A percentile compares a stretch with the other conserved stretches of the same genome.
These are phyloP conservation scores for Marasmius tenuissimus DNA, from an alignment of 1,284 basidiomycete genomes.

Conservation along the genomic window DNA sequence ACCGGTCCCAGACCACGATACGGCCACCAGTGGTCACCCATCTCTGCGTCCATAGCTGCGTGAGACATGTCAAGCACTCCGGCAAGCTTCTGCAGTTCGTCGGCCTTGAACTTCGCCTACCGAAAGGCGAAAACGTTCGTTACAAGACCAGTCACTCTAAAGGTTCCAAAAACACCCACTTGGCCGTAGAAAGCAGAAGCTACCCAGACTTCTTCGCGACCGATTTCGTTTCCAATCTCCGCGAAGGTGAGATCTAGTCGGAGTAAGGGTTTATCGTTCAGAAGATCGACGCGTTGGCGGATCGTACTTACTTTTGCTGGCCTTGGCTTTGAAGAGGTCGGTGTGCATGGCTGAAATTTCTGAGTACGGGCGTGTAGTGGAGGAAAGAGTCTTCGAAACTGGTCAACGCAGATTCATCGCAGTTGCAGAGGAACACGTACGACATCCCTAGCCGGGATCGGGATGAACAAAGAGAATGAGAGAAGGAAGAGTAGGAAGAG, in stretches of 20 bases:
- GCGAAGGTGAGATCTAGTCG: constrained; percentile 70
- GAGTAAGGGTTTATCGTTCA: constrained; percentile 7
- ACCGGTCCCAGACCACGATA: constrained; percentile 67
- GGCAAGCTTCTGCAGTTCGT: constrained; percentile 59
- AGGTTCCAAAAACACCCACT: constrained; percentile 33
- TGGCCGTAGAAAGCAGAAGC: constrained; percentile 87
- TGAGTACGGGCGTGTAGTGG: constrained; percentile 45
- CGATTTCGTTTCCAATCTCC: constrained; percentile 65
- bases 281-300: neutral
- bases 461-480: no score
- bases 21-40: constrained; percentile 74
- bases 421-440: no score
- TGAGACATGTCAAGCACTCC: constrained; percentile 49
- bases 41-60: constrained; percentile 39
- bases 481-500: no score
- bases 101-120: constrained; percentile 67
- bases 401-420: neutral
- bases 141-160: no score
- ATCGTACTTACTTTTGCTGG: constrained; percentile 50
- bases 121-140: neutral
- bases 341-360: constrained; percentile 55
- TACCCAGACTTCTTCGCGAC: constrained; percentile 85
- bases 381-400: constrained; percentile 36
- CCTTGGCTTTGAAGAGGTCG: constrained; percentile 67
- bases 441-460: no score